Evolutionary conservation across 352 stramenopile species (phyloP).

Genomic region (Hyaloperonospora brassicae): DNA sequence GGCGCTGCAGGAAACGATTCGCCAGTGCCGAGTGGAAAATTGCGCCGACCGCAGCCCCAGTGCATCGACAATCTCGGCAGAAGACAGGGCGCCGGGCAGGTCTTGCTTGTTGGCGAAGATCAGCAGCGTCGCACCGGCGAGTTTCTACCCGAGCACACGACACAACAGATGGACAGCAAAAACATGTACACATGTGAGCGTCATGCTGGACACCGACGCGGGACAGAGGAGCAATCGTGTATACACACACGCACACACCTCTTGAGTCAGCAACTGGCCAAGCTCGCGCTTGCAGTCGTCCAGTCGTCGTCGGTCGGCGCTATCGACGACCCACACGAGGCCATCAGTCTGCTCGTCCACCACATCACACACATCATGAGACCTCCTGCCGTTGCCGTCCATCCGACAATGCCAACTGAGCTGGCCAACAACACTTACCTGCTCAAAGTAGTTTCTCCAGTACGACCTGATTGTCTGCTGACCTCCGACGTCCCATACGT

Average conservation of each 20-base stretch:
- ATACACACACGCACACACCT: constrained; percentile 37
- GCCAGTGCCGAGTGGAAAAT: constrained; percentile 83
- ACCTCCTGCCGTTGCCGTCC: neutral
- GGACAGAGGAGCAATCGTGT: neutral
- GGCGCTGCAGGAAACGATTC: constrained; percentile 94
- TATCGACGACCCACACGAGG: constrained; percentile 99
- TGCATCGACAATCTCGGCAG: constrained; percentile 86
- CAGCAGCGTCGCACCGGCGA: constrained; percentile 96
- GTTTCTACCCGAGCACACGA: constrained; percentile 66
- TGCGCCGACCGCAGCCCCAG: constrained; percentile 78
- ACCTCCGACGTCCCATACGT: constrained; percentile 98
- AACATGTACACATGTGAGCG: too few species aligned
- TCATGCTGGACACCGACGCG: too few species aligned
- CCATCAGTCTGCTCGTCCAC: constrained; percentile 87
- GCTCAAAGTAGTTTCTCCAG: constrained; percentile 99
- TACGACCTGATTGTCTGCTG: constrained; percentile 99
- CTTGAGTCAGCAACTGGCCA: constrained; percentile 75
- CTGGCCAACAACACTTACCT: constrained; percentile 31
- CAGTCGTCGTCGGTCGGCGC: constrained; percentile 88
- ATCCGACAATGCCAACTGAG: neutral
- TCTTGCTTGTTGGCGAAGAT: constrained; percentile 99
- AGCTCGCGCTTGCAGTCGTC: constrained; percentile 92
- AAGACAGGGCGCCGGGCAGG: constrained; percentile 85
- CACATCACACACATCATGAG: neutral
- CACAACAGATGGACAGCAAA: too few species aligned